Base-by-base conservation (phyloP, 2,329 filamentous ascomycete genomes). In the Colletotrichum tofieldiae region DNA sequence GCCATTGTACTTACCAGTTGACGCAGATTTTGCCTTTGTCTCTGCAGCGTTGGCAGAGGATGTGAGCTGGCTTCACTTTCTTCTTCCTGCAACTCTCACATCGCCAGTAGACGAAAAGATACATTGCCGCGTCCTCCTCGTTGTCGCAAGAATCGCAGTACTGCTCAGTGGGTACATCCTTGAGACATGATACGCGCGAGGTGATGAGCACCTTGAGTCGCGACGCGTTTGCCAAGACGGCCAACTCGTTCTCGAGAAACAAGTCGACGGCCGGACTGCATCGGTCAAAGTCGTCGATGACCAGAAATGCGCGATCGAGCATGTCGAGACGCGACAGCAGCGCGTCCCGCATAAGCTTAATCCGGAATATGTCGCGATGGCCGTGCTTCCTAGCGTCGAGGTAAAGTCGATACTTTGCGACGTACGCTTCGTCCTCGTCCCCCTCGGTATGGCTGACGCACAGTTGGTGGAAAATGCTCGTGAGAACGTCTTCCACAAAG, bases 311-410 rank as follows among this genome's bases (percentile, higher is more conserved):
- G 11, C 29, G 49, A 41, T 54, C 43, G 26, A 69, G 65, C 51
- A 43, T 32, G 59, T 45, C 54, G 20, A 72, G 65, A n/a, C 29
- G 59, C 6, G 59, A 55, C 5, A 37, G 45, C 45, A 64, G 29
- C 59, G 69, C 59, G 32, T 29, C 54, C n/a, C 45, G 29, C 18
- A 49, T 16, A 5, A 39, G 59, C 65, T 69, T 35, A 12, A 72
- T 68, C 8, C 65, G 69, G 65, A 41, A 69, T n/a, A 32, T 52
- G 56, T 71, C 65, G 56, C 68, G 68, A 58, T 67, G 37, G n/a
- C 65, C 68, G 68, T 63, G 64, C 64, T 14, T 45, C 16, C 65
- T 69, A 23, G 65, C 65, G 26, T 69, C 59, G 39, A 55, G 52
- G 23, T 59, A 47, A 41, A 59, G 41, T 26, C 29, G 59, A 43